Conservation (phyloP, 208 protist genomes). For the Leishmania major region DNA sequence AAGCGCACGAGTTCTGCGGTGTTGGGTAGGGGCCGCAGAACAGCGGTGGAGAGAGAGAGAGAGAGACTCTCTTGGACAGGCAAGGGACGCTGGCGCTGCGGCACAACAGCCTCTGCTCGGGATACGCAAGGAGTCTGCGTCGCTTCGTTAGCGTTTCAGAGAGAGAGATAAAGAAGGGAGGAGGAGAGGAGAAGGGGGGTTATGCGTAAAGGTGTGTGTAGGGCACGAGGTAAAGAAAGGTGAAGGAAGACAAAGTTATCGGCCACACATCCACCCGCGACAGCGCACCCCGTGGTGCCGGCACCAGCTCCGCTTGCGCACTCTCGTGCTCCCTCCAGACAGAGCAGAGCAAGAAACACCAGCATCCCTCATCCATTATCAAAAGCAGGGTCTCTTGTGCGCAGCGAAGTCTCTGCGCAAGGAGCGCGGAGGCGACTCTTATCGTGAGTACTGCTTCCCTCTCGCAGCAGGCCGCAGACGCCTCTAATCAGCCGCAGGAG, state of each 20-base stretch:
- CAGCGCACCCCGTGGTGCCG: neutral
- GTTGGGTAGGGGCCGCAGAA: neutral
- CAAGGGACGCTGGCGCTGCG: neutral
- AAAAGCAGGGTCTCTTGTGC: neutral
- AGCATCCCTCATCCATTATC: neutral
- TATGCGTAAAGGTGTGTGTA: neutral
- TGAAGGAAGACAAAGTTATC: neutral
- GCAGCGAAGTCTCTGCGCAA: neutral
- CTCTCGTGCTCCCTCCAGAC: neutral
- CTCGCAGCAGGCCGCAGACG: neutral
- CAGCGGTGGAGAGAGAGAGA: neutral
- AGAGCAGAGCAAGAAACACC: neutral
- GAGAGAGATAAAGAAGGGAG: no score
- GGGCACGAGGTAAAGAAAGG: neutral
- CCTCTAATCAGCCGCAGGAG: neutral
- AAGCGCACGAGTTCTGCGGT: neutral
- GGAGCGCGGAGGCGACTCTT: neutral
- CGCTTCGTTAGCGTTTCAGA: neutral
- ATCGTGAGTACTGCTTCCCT: neutral
- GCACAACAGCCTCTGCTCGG: neutral
- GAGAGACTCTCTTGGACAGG: neutral
- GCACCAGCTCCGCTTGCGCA: neutral
- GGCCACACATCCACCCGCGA: neutral
- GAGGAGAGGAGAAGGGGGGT: no score
- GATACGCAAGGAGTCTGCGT: neutral